Evolutionary conservation across 1,284 basidiomycete genomes (phyloP).

Genomic region (Vanrija sp.): DNA sequence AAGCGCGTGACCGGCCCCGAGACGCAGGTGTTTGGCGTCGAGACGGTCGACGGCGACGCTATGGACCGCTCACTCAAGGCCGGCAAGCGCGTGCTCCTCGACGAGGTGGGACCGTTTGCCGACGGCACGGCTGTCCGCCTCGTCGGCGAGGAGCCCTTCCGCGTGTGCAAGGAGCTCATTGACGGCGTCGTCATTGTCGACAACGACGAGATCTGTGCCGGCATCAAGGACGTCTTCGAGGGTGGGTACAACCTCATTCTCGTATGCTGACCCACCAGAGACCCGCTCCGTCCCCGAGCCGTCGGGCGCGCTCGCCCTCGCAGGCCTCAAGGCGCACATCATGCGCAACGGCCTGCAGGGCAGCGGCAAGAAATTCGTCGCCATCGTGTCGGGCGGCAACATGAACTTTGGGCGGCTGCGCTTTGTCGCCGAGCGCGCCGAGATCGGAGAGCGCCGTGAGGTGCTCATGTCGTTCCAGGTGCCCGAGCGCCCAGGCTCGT

Average conservation of each 20-base stretch:
- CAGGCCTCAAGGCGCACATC: constrained; percentile 88
- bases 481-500: constrained; percentile 90
- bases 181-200: constrained; percentile 81
- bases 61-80: constrained; percentile 74
- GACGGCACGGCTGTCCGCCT: constrained; percentile 99
- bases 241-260: too few species aligned
- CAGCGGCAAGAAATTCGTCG: constrained; percentile 82
- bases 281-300: constrained; percentile 94
- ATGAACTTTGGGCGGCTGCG: constrained; percentile 97
- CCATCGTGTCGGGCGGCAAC: constrained; percentile 91
- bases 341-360: constrained; percentile 73
- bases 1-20: constrained; percentile 86
- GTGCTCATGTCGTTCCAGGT: constrained; percentile 89
- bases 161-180: constrained; percentile 80
- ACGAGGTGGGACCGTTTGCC: constrained; percentile 92
- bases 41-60: constrained; percentile 92
- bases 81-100: constrained; percentile 74
- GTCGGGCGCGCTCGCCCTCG: constrained; percentile 89
- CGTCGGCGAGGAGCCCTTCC: constrained; percentile 91
- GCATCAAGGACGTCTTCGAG: constrained; percentile 98
- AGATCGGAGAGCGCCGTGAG: constrained; percentile 92
- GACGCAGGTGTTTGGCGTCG: constrained; percentile 83
- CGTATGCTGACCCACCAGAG: constrained; percentile 59
- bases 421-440: constrained; percentile 96
- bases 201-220: constrained; percentile 97